Conservation (phyloP, 768 basidiomycete genomes). For the Mycena chlorophos region DNA sequence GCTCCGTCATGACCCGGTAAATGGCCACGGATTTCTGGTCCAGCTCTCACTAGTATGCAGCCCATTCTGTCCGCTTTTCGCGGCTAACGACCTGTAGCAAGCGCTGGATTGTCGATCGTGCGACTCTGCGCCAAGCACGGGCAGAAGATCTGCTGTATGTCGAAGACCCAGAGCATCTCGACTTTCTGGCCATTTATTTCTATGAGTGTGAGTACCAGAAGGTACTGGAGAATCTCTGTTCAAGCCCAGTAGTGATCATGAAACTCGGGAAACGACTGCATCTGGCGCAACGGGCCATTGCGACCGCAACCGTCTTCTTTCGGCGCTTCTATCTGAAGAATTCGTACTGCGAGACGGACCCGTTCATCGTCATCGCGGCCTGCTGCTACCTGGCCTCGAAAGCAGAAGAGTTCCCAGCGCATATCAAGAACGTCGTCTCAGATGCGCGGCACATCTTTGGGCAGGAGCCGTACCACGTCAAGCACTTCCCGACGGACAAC, state of each 20-base stretch:
- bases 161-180: conserved; percentile 72
- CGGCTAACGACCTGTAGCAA: conserved; percentile 53
- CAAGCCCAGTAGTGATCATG: conserved; percentile 60
- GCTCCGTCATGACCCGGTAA: neutral
- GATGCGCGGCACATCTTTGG: conserved; percentile 80
- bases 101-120: conserved; percentile 87
- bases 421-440: conserved; percentile 87
- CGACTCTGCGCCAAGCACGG: conserved; percentile 72
- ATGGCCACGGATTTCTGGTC: conserved; percentile 22
- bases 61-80: conserved; percentile 13
- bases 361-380: conserved; percentile 87
- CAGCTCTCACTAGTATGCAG: conserved; percentile 67
- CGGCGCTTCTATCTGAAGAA: conserved; percentile 97
- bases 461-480: conserved; percentile 68
- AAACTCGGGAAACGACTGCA: conserved; percentile 82
- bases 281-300: conserved; percentile 87
- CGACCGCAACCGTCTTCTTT: conserved; percentile 94
- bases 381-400: conserved; percentile 97
- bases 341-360: conserved; percentile 93
- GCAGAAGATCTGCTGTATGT: conserved; percentile 77
- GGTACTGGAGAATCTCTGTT: neutral
- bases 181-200: conserved; percentile 86
- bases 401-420: conserved; percentile 92
- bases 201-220: conserved; percentile 59
- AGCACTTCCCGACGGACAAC: conserved; percentile 84